Evolutionary conservation across 805 yeast genomes (phyloP).

Genomic region (Zygosaccharomyces gambellarensis): DNA sequence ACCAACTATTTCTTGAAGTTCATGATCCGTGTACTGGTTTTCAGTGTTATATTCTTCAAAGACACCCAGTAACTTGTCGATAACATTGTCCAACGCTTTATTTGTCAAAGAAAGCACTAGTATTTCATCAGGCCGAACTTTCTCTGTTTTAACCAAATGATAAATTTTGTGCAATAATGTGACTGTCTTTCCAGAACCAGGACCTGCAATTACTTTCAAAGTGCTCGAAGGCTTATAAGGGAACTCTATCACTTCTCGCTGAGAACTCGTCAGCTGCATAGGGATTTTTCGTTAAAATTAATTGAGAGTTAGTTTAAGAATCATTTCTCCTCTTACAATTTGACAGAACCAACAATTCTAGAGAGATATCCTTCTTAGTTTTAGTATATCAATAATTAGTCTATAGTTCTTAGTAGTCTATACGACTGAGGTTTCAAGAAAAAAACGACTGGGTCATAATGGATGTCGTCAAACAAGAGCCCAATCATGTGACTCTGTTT

Average conservation of each 20-base stretch:
- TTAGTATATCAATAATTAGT: background rate
- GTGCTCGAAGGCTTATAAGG: constrained; percentile 40
- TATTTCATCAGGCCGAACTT: constrained; percentile 48
- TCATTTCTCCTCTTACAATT: background rate
- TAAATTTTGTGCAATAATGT: constrained; percentile 54
- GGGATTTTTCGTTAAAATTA: background rate
- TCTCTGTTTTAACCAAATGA: constrained; percentile 37
- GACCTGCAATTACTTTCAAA: constrained; percentile 58
- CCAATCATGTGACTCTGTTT: constrained; percentile 20
- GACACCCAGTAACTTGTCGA: constrained; percentile 27
- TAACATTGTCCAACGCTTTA: constrained; percentile 52
- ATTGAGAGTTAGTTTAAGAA: background rate
- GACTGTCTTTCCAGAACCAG: constrained; percentile 69
- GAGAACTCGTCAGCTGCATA: constrained; percentile 40
- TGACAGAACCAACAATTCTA: background rate
- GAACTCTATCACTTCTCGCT: constrained; percentile 41
- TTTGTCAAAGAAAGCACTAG: constrained; percentile 65
- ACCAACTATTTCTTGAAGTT: constrained; percentile 14
- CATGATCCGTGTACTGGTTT: constrained; percentile 7
- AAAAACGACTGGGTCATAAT: background rate
- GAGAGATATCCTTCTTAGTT: background rate
- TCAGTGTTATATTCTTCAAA: constrained; percentile 35
- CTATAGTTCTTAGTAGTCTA: background rate
- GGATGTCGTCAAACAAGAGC: background rate
- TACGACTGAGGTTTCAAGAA: background rate